A percentile compares a stretch with the other conserved stretches of the same genome.
phyloP scores from a whole-genome alignment of 2,329 filamentous ascomycete genomes.

The Mycosphaerella sp. region DNA sequence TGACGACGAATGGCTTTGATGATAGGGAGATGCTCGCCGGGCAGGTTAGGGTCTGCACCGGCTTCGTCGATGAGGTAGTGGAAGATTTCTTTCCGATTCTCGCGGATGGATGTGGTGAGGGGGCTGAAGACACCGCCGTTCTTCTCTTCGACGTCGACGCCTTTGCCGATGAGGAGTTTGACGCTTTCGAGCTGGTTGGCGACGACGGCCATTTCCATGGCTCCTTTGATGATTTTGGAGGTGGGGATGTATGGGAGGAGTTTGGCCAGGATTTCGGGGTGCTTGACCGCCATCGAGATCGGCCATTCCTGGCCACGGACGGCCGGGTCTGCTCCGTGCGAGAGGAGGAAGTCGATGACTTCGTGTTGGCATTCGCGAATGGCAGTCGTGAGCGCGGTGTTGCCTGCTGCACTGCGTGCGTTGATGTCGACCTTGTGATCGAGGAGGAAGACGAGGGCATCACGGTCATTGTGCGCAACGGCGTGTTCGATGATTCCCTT shows the following conservation, averaged over 20 bases:
- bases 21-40: slow-evolving; percentile 64
- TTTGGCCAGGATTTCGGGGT: slow-evolving; percentile 53
- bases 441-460: slow-evolving; percentile 55
- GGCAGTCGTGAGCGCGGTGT: slow-evolving; percentile 59
- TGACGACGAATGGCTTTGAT: slow-evolving; percentile 61
- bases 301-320: slow-evolving; percentile 64
- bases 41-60: slow-evolving; percentile 58
- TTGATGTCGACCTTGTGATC: slow-evolving; percentile 56
- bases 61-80: slow-evolving; percentile 52
- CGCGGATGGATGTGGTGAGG: slow-evolving; percentile 60
- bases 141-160: slow-evolving; percentile 63
- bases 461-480: slow-evolving; percentile 55
- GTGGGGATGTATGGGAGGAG: slow-evolving; percentile 53
- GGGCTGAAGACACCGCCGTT: slow-evolving; percentile 67
- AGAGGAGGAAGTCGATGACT: slow-evolving; percentile 53
- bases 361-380: slow-evolving; percentile 56
- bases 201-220: slow-evolving; percentile 61
- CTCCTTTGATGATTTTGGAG: slow-evolving; percentile 57
- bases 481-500: slow-evolving; percentile 62
- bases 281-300: slow-evolving; percentile 59
- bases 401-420: slow-evolving; percentile 51
- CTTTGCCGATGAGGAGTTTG: slow-evolving; percentile 57
- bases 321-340: slow-evolving; percentile 55
- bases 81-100: slow-evolving; percentile 56
- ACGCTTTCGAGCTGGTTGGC: slow-evolving; percentile 62